Conservation (phyloP, 1,139 yeast species). For the Casaregolazyma suthepensis region DNA sequence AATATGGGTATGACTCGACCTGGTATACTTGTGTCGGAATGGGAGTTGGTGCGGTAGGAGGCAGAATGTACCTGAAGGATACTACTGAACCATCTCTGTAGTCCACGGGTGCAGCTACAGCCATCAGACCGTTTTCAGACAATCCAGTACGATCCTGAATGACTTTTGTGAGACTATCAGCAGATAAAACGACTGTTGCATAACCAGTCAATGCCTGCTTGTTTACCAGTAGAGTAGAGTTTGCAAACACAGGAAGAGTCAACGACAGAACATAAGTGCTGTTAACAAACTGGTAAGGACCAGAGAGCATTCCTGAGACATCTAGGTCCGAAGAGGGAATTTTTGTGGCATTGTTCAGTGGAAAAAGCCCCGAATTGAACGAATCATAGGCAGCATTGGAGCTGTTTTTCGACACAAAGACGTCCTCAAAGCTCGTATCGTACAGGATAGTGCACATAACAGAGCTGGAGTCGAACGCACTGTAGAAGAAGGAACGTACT, state of each 20-base stretch:
- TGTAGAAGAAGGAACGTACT: slow-evolving; percentile 49
- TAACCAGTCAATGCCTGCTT: slow-evolving; percentile 64
- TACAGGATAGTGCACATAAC: slow-evolving; percentile 61
- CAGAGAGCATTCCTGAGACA: slow-evolving; percentile 25
- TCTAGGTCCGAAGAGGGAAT: slow-evolving; percentile 34
- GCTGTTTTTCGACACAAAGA: slow-evolving; percentile 35
- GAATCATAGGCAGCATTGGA: slow-evolving; percentile 18
- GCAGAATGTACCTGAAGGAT: slow-evolving; percentile 27
- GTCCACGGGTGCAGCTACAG: slow-evolving; percentile 31
- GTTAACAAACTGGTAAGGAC: slow-evolving; percentile 27
- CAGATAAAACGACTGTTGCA: slow-evolving; percentile 58
- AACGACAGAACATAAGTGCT: slow-evolving; percentile 43
- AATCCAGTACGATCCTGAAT: slow-evolving; percentile 45
- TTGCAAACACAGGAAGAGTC: slow-evolving; percentile 66
- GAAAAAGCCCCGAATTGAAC: slow-evolving; percentile 39
- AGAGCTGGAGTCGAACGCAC: slow-evolving; percentile 36
- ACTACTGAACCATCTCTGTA: slow-evolving; percentile 4
- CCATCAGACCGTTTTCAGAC: slow-evolving; percentile 37
- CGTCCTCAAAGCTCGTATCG: slow-evolving; percentile 42
- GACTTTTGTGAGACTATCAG: slow-evolving; percentile 46
- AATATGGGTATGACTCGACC: slow-evolving; percentile 31
- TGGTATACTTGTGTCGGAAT: slow-evolving; percentile 18
- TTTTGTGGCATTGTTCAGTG: slow-evolving; percentile 41
- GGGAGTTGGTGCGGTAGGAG: slow-evolving; percentile 24
- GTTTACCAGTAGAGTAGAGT: slow-evolving; percentile 60